phyloP scores from a whole-genome alignment of 306 rosid species.

The Quercus cerris region DNA sequence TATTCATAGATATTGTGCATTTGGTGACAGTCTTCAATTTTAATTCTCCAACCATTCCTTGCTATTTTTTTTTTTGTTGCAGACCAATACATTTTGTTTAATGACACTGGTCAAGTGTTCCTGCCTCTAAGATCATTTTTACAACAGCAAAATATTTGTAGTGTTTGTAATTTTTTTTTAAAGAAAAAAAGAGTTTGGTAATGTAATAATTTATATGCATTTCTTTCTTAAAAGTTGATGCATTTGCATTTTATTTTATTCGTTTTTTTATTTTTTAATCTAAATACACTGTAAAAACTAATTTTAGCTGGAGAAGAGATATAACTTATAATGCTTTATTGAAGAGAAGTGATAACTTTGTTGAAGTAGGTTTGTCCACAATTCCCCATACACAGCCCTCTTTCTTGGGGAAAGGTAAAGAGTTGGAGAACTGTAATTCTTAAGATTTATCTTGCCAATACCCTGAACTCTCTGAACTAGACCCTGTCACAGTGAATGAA shows the following conservation, averaged over 20 bases:
- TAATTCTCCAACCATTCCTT: not conserved
- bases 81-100: not conserved
- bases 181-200: not conserved
- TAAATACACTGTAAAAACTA: too few relatives aligned
- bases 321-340: not conserved
- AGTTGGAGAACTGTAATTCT: not conserved
- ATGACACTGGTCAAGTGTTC: not conserved
- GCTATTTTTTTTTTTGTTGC: not conserved
- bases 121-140: not conserved
- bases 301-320: not conserved
- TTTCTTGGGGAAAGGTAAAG: not conserved
- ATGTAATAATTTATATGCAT: not conserved
- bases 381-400: not conserved
- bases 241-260: not conserved
- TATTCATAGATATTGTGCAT: too few relatives aligned
- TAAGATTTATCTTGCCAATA: not conserved
- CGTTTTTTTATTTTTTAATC: not conserved
- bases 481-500: not conserved
- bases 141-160: too few relatives aligned
- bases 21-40: not conserved
- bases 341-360: not conserved
- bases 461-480: not conserved
- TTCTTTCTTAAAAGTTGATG: too few relatives aligned
- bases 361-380: not conserved
- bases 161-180: not conserved